phyloP scores from a whole-genome alignment of 176 grass and related monocot genomes.

The Aechmea fasciata region DNA sequence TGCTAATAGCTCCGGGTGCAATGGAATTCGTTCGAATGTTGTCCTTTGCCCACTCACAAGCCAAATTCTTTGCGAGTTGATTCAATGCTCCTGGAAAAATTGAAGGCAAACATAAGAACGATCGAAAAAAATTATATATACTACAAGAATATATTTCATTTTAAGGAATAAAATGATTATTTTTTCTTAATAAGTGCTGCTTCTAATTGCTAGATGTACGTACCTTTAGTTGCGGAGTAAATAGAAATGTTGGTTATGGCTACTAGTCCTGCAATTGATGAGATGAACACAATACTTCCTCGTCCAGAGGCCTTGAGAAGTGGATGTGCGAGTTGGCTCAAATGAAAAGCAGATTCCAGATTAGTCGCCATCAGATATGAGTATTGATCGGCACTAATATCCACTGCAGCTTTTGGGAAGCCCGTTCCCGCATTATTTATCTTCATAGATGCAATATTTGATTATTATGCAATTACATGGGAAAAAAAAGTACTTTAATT shows the following conservation, averaged over 20 bases:
- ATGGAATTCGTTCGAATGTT: not conserved
- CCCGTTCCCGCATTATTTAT: not conserved
- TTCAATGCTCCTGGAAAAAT: not conserved
- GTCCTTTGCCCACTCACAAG: not conserved
- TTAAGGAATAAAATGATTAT: not conserved
- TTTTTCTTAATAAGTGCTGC: not conserved
- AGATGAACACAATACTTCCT: conserved; percentile 14
- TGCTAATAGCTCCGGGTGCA: conserved; percentile 2
- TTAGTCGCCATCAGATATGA: conserved; percentile 10
- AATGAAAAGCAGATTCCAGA: conserved; percentile 11
- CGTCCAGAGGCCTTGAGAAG: conserved; percentile 9
- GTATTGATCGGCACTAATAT: not conserved
- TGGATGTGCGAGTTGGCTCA: conserved; percentile 3
- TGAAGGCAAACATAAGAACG: not conserved
- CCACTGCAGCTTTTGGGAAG: not conserved
- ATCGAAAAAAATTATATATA: not conserved
- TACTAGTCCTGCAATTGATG: not conserved
- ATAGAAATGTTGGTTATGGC: not conserved
- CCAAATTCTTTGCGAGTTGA: not conserved
- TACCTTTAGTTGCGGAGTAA: not conserved
- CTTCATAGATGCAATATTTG: too few species aligned
- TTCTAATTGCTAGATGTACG: not conserved
- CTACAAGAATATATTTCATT: not conserved
- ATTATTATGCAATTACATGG: too few species aligned
- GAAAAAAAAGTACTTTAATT: too few species aligned